Evolutionary conservation across 805 yeast genomes (phyloP).

Genomic region (Wickerhamiella nectarea): DNA sequence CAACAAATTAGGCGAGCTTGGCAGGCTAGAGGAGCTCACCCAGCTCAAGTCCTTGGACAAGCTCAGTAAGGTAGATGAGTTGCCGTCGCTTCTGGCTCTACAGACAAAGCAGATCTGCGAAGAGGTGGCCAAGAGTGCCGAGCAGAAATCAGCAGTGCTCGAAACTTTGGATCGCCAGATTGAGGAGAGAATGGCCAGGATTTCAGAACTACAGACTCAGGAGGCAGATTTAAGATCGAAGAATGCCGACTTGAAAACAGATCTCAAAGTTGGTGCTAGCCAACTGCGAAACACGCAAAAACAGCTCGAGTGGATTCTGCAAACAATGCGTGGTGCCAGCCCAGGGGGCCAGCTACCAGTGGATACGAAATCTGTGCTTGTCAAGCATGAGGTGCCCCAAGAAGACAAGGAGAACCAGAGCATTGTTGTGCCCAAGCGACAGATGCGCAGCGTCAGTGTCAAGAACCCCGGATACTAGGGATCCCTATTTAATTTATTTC

Average conservation of each 20-base stretch:
- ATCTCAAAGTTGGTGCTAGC: slow-evolving; percentile 12
- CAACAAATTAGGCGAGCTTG: background rate
- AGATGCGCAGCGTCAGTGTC: slow-evolving; percentile 19
- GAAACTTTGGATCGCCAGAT: slow-evolving; percentile 1
- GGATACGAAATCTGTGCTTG: slow-evolving; percentile 13
- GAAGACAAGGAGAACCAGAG: slow-evolving; percentile 15
- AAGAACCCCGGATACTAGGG: background rate
- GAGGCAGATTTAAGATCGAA: slow-evolving; percentile 9
- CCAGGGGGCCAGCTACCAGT: slow-evolving; percentile 14
- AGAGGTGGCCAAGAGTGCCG: background rate
- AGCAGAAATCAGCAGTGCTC: background rate
- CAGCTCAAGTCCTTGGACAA: background rate
- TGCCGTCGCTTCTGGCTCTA: background rate
- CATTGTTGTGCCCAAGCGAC: slow-evolving; percentile 19
- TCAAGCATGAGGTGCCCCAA: slow-evolving; percentile 9
- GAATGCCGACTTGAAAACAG: slow-evolving; percentile 14
- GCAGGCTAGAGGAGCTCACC: background rate
- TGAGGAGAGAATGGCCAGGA: slow-evolving; percentile 5
- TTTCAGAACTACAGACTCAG: slow-evolving; percentile 11
- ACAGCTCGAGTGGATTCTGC: slow-evolving; percentile 15
- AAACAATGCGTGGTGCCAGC: slow-evolving; percentile 13
- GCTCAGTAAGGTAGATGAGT: background rate
- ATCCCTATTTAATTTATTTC: no score
- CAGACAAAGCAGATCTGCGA: background rate
- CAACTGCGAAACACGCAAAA: slow-evolving; percentile 14